Percentiles rank a stretch among this genome's conserved stretches.
Evolutionary conservation across 495 filamentous ascomycete genomes (phyloP).

Genomic region (Apiosordaria backusii): DNA sequence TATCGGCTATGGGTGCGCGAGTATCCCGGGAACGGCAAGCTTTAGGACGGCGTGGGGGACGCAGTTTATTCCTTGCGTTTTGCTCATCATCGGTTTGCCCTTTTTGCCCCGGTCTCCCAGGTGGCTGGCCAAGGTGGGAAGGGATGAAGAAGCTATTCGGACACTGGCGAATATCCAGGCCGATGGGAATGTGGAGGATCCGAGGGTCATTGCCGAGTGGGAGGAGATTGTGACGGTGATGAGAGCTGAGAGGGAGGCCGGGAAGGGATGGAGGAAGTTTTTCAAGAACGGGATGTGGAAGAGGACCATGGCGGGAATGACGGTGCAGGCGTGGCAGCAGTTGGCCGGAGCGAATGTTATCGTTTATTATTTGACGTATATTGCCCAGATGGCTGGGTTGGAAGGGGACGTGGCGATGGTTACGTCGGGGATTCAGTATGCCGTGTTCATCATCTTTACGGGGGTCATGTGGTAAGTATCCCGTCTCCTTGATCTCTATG

Average conservation of each 20-base stretch:
- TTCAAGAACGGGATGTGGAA: constrained; percentile 65
- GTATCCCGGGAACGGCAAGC: constrained; percentile 57
- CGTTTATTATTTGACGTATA: constrained; percentile 69
- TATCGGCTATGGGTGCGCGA: constrained; percentile 52
- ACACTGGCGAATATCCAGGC: constrained; percentile 68
- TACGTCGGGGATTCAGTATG: constrained; percentile 70
- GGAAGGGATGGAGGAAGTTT: constrained; percentile 56
- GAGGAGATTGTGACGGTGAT: constrained; percentile 65
- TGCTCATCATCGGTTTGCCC: constrained; percentile 60
- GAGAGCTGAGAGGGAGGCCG: constrained; percentile 53
- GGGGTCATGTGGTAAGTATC: constrained; percentile 48
- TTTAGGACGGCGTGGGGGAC: constrained; percentile 73
- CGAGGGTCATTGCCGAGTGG: constrained; percentile 67
- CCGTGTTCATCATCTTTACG: constrained; percentile 70
- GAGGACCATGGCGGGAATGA: constrained; percentile 64
- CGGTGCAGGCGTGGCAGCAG: constrained; percentile 64
- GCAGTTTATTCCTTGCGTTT: constrained; percentile 63
- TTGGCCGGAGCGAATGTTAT: constrained; percentile 65
- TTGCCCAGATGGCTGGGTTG: constrained; percentile 65
- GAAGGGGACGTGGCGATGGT: constrained; percentile 63
- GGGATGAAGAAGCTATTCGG: constrained; percentile 63
- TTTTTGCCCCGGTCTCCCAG: constrained; percentile 71
- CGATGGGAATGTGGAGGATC: constrained; percentile 59
- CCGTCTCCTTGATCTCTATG: no score
- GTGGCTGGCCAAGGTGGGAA: constrained; percentile 68